Evolutionary conservation across 2,329 filamentous ascomycete species (phyloP), one percentile per base, ranked within the genome.

Genomic region (Cercospora sojina): DNA sequence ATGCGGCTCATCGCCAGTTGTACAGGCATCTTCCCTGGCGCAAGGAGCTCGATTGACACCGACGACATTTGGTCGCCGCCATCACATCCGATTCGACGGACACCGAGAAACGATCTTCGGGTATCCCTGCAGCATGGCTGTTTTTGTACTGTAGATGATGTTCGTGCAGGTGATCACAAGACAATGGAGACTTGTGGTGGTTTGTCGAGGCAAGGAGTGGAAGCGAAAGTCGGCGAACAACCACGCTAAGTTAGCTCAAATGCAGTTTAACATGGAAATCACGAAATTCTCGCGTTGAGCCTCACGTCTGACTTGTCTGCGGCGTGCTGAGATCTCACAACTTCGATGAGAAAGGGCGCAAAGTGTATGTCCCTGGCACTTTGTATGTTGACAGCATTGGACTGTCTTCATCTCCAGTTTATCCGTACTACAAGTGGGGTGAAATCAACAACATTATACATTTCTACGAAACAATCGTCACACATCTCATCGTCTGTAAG

Each of bases 21-120:
- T 55, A n/a, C 60, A 55, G 32, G 60, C 60, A 62, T 55, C 60
- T 55, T 38, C 60, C 60, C 53, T 23, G 53, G 16, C 16, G 6
- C 12, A 32, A 10, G 31, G n/a, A 35, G n/a, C 53, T 57, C 53
- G 53, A 23, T 57, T 12, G 53, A 35, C 53, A 29, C 29, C 53
- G n/a, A 57, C 35, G 53, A 31, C 27, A 31, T 31, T 35, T 57
- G n/a, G 10, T 18, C 1, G 6, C 3, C 53, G 53, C 53, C 53
- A 57, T 57, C 18, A 29, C 31, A 35, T 57, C 53, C 53, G 53
- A 9, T 57, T 57, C 53, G 53, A 57, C 9, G n/a, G 3, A 29
- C 6, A 27, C 8, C 47, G 29, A 9, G 3, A n/a, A 53, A 7
- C 7, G 23, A 7, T 29, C 47, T n/a, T 8, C 16, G 6, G 3